Base-by-base conservation (phyloP, 345 rosid species). In the Populus euphratica region DNA sequence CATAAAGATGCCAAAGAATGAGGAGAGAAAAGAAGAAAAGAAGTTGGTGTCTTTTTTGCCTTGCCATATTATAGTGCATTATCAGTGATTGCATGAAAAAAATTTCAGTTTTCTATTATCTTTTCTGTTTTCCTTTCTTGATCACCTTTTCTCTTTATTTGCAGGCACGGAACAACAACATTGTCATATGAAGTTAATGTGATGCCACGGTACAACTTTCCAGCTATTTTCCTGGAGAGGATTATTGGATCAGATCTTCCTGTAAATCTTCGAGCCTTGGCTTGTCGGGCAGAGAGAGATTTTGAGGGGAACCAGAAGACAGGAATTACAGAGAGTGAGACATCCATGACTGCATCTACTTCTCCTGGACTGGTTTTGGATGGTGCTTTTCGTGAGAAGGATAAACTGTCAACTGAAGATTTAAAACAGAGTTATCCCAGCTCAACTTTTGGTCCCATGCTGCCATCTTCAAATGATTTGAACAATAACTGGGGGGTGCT, bases 171-270 rank as follows among this genome's bases (percentile, higher is more conserved):
- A 70, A 87, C 90, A 27, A 82, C 98, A 72, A 74, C 82, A 52
- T 87, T 95, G 78, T 86, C 96, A 43, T 95, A 95, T 68, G 97
- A 93, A 83, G 92, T 95, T 74, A 95, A 87, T 80, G 98, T 95
- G 25, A 87, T 92, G 66, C 99, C 98, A 63, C 89, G 96, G 79
- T 93, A 90, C 84, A 95, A 92, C 87, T 90, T 93, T 80, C 99
- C 96, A 63, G 91, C 97, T 77, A 95, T 95, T 76, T 91, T 95
- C 84, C 85, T 95, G 68, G 97, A 95, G 89, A 89, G 98, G 81
- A 95, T 95, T 47, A 95, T 93, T 85, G 83, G 91, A 83, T 93
- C 98, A 70, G 98, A 95, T 85, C 93, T 95, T 83, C 99, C 97
- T 18, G 92, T 93, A 80, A 95, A 95, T 84, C 96, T 95, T 76